Base-by-base conservation (phyloP, 2,329 filamentous ascomycete genomes). In the Epichloe gansuensis region DNA sequence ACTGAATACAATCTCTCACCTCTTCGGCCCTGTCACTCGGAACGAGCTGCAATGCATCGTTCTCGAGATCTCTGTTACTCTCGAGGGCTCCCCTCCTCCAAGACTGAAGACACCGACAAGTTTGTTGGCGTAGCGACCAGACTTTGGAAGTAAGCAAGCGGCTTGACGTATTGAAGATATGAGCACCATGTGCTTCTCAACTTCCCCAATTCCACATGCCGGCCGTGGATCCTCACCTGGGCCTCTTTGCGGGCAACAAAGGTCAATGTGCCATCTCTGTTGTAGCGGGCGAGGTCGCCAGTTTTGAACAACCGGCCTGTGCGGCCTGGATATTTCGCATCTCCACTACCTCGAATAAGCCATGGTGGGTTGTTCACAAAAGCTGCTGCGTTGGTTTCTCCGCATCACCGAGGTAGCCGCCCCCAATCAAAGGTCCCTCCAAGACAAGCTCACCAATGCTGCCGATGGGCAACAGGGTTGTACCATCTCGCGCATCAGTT, bases 141-240 rank as follows among this genome's bases (percentile, higher is more conserved):
- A 46, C 23, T 50, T 47, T 2, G 52, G 49, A 42, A 48, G 31
- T 15, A 46, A 13, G 23, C 53, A 52, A 39, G 28, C 23, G 35
- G 50, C 50, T 23, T 50, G 46, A 31, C 31, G 41, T 46, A 52
- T 43, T 11, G 23, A 37, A 23, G 51, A 15, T 17, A 17, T 7
- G 4, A 37, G 17, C n/a, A 35, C n/a, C 47, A 59, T 50, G 37
- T 54, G 49, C 15, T 56, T 46, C 50, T 61, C 59, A 15, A 60
- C 50, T 15, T 58, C 59, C 48, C 56, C 11, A 76, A 65, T 63
- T 75, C 81, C 51, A 78, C 67, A 50, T 76, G 63, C 52, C 72
- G 79, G 44, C 81, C 81, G 31, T 72, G 69, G 15, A 81, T 61
- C 60, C 81, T 82, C 47, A 81, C 70, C 60, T 81, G 77, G 1